phyloP scores from a whole-genome alignment of 768 basidiomycete genomes.

The Tremella yokohamensis region DNA sequence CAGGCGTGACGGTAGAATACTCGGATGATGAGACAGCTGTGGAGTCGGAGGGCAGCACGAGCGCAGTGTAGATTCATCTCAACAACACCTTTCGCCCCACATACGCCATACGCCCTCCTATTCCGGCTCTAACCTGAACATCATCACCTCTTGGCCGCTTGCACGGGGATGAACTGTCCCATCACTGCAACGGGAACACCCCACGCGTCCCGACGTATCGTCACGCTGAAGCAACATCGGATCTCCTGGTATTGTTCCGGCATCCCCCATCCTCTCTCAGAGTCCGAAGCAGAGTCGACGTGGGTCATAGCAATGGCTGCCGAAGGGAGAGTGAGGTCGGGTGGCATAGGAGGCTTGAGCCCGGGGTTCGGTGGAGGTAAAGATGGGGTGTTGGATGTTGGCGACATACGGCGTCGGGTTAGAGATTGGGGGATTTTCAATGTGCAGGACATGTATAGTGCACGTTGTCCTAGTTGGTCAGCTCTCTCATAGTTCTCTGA shows the following conservation, averaged over 20 bases:
- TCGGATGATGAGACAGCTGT: too few species aligned
- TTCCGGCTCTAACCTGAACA: neutral
- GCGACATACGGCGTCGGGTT: constrained; percentile 18
- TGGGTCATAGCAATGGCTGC: constrained; percentile 11
- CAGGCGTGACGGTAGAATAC: too few species aligned
- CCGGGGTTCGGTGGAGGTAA: neutral
- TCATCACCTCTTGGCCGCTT: too few species aligned
- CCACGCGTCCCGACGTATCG: constrained; percentile 51
- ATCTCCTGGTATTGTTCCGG: constrained; percentile 38
- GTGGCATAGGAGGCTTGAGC: constrained; percentile 2
- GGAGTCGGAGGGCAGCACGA: too few species aligned
- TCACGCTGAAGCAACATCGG: constrained; percentile 51
- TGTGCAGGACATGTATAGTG: constrained; percentile 42
- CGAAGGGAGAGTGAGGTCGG: constrained; percentile 16
- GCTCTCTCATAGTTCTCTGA: neutral
- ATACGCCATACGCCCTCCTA: neutral
- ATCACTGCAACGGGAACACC: constrained; percentile 49
- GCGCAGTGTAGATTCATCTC: too few species aligned
- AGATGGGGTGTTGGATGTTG: constrained; percentile 3
- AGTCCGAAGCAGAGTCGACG: neutral
- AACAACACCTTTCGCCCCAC: too few species aligned
- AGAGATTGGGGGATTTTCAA: constrained; percentile 44
- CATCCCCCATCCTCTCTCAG: neutral
- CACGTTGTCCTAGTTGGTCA: constrained; percentile 32
- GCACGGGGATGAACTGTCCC: constrained; percentile 43